Evolutionary conservation across 2,329 filamentous ascomycete genomes (phyloP), one percentile per base, ranked within the genome.

Genomic region (Fusarium tuaranense): DNA sequence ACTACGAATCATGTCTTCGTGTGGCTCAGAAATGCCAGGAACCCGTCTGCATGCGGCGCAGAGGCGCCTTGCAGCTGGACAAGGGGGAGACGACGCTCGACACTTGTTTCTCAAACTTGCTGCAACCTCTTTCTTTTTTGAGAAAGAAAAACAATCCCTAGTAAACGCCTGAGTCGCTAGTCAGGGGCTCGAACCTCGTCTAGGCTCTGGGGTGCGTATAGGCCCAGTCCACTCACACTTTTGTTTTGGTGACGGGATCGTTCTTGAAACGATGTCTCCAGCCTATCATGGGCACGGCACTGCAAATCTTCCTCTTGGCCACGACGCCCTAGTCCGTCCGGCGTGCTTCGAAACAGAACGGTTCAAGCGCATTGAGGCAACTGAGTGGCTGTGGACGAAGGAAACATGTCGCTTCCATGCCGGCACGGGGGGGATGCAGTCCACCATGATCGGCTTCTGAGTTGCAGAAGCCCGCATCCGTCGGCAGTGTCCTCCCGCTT

Each of bases 301-400:
- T 63, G 69, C 71, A 65, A 68, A 68, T 77, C 67, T 25, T 59
- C 7, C 68, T 69, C 71, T 69, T 67, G 60, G 72, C 74, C 78
- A 76, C 78, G 78, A 75, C 72, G 69, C 73, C 78, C 78, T 78
- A 80, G 74, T 73, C 68, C 76, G 77, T 81, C 81, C 82, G 80
- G 79, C 78, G 80, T 81, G 81, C 83, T 76, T 84, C 83, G 81
- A 84, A 84, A 82, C 79, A 70, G 73, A 77, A 76, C 76, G 77
- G 76, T 68, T 53, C 64, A 51, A 69, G 67, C 58, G 65, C 65
- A 51, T 69, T 73, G 61, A 69, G 61, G 61, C 69, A 39, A 71
- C 73, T 77, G 73, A 81, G 71, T 79, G 77, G 77, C 70, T 68
- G 59, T 69, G 67, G 70, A 46, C 64, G 68, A 39, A 62, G 65